Conservation (phyloP, 2,329 filamentous ascomycete genomes). For the Aspergillus felis region DNA sequence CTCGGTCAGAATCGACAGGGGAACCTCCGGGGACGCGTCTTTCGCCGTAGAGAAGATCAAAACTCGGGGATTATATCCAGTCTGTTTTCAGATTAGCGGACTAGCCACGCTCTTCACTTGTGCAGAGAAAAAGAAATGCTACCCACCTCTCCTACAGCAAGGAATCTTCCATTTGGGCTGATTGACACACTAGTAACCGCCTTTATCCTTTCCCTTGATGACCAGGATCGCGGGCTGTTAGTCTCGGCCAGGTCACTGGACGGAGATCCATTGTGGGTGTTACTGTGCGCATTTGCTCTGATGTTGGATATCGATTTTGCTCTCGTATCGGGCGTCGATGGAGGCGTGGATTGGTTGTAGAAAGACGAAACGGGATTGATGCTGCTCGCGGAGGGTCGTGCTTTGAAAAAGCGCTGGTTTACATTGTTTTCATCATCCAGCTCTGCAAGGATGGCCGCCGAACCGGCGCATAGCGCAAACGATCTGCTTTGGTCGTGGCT, state of each 20-base stretch:
- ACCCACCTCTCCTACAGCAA: conserved; percentile 80
- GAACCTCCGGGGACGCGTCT: conserved; percentile 74
- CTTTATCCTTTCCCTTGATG: conserved; percentile 87
- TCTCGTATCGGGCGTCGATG: conserved; percentile 52
- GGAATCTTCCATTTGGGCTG: conserved; percentile 78
- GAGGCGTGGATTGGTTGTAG: conserved; percentile 54
- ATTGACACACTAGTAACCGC: conserved; percentile 87
- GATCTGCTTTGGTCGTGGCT: conserved; percentile 63
- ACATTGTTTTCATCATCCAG: conserved; percentile 62
- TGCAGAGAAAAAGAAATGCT: neutral
- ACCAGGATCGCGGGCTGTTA: conserved; percentile 67
- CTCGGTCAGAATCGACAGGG: conserved; percentile 80
- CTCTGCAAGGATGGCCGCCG: conserved; percentile 84
- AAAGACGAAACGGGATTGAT: conserved; percentile 57
- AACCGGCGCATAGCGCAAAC: conserved; percentile 90
- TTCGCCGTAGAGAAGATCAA: conserved; percentile 78
- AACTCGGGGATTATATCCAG: conserved; percentile 87
- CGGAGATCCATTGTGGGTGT: conserved; percentile 44
- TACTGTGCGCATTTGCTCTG: conserved; percentile 46
- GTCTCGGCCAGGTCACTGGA: conserved; percentile 56
- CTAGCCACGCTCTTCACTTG: neutral
- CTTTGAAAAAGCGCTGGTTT: conserved; percentile 85
- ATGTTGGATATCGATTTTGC: conserved; percentile 56
- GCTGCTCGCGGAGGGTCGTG: conserved; percentile 67
- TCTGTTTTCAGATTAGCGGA: conserved; percentile 42